Percentiles rank a stretch among this genome's conserved stretches.
phyloP scores from a whole-genome alignment of 2,329 filamentous ascomycete species.

The Dothideomycetes sp. region DNA sequence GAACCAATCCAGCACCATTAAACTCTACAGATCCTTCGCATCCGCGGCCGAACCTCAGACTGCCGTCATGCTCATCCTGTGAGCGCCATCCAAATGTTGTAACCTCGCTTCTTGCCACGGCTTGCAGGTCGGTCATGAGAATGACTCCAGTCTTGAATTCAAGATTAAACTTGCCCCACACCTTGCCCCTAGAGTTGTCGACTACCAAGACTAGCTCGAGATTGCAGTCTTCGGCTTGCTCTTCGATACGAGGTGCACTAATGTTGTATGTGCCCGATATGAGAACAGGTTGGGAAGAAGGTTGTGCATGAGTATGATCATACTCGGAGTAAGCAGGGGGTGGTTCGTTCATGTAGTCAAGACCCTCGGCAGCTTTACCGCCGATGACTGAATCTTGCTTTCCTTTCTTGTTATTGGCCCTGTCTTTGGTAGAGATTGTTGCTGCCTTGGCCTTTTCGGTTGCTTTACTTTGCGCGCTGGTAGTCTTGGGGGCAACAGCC shows the following conservation, averaged over 20 bases:
- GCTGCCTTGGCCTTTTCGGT: constrained; percentile 7
- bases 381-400: constrained; percentile 2
- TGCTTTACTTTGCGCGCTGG: background rate
- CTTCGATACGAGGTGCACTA: constrained; percentile 14
- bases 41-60: constrained; percentile 20
- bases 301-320: too few species aligned
- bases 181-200: constrained; percentile 19
- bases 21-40: constrained; percentile 25
- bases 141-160: constrained; percentile 32
- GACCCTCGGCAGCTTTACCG: constrained; percentile 10
- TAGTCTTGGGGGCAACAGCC: background rate
- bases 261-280: constrained; percentile 38
- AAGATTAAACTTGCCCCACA: constrained; percentile 39
- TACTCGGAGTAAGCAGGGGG: constrained; percentile 8
- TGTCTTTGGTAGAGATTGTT: too few species aligned
- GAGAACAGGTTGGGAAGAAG: constrained; percentile 4
- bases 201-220: constrained; percentile 29
- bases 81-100: constrained; percentile 21
- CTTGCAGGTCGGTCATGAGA: constrained; percentile 22
- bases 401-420: constrained; percentile 3
- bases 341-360: constrained; percentile 13
- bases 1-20: constrained; percentile 6
- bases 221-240: constrained; percentile 14
- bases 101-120: constrained; percentile 9
- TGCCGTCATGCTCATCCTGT: constrained; percentile 15